phyloP scores from a whole-genome alignment of 1,284 basidiomycete genomes.

The Phellopilus nigrolimitatus region DNA sequence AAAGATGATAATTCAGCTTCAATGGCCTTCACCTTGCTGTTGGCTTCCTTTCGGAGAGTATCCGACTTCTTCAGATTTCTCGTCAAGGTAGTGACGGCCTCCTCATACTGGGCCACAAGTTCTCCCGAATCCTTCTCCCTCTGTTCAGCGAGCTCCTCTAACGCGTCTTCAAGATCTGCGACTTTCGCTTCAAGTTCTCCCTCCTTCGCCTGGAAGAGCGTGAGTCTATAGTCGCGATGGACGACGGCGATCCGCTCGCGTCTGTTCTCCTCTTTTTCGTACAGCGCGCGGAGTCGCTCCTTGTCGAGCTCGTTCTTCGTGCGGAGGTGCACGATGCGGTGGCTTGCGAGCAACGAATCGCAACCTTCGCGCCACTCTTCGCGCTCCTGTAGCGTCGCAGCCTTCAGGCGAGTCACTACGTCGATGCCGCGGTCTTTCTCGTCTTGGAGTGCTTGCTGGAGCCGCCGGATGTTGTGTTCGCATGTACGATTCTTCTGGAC shows the following conservation, averaged over 20 bases:
- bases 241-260: conserved; percentile 50
- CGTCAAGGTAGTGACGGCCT: conserved; percentile 29
- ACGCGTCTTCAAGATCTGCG: conserved; percentile 31
- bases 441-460: conserved; percentile 40
- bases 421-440: conserved; percentile 44
- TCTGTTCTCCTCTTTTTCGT: conserved; percentile 47
- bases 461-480: conserved; percentile 51
- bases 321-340: conserved; percentile 58
- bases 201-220: conserved; percentile 58
- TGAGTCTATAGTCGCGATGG: conserved; percentile 59
- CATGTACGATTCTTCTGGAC: conserved; percentile 58
- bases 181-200: conserved; percentile 46
- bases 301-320: conserved; percentile 47
- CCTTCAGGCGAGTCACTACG: conserved; percentile 39
- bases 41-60: neutral
- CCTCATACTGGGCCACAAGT: conserved; percentile 22
- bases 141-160: conserved; percentile 34
- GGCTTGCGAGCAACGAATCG: conserved; percentile 54
- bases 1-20: conserved; percentile 11
- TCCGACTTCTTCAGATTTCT: conserved; percentile 2
- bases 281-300: conserved; percentile 43
- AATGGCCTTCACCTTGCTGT: conserved; percentile 1
- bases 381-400: conserved; percentile 48
- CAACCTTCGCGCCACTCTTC: conserved; percentile 55
- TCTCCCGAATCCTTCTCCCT: conserved; percentile 29